Conservation (phyloP, 2,329 filamentous ascomycete genomes). For the Hypoxylon sp. region DNA sequence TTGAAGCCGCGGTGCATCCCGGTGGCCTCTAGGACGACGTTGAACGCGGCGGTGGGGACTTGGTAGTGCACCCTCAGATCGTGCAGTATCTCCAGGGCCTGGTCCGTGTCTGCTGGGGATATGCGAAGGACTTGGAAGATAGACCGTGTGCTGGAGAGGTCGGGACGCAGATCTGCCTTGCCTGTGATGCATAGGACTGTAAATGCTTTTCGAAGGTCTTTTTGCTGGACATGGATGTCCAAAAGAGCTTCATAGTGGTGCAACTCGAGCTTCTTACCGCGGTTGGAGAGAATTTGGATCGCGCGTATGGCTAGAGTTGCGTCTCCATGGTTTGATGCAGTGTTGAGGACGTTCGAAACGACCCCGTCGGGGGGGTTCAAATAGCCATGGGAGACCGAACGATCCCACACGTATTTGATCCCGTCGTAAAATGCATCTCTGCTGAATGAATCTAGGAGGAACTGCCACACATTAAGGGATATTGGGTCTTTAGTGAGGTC, state of each 20-base stretch:
- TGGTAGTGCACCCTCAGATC: slow-evolving; percentile 54
- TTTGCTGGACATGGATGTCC: slow-evolving; percentile 69
- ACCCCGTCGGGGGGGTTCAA: slow-evolving; percentile 71
- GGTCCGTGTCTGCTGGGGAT: slow-evolving; percentile 54
- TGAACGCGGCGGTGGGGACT: slow-evolving; percentile 52
- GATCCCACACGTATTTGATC: slow-evolving; percentile 76
- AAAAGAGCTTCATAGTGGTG: slow-evolving; percentile 84
- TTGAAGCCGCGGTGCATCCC: slow-evolving; percentile 38
- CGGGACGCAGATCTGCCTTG: slow-evolving; percentile 65
- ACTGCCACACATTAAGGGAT: slow-evolving; percentile 61
- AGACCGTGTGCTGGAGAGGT: slow-evolving; percentile 67
- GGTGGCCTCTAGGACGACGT: slow-evolving; percentile 52
- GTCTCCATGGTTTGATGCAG: slow-evolving; percentile 75
- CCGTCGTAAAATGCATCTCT: slow-evolving; percentile 69
- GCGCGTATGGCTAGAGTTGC: slow-evolving; percentile 73
- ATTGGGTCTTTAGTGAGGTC: slow-evolving; percentile 26
- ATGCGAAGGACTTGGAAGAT: slow-evolving; percentile 66
- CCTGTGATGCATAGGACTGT: slow-evolving; percentile 78
- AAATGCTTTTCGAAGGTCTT: slow-evolving; percentile 72
- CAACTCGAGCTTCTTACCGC: slow-evolving; percentile 64
- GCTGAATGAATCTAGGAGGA: slow-evolving; percentile 79
- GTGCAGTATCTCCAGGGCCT: slow-evolving; percentile 66
- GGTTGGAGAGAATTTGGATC: slow-evolving; percentile 69
- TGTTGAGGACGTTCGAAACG: slow-evolving; percentile 73
- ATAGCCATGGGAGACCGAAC: slow-evolving; percentile 63